A percentile compares a stretch with the other conserved stretches of the same genome.
Evolutionary conservation across 2,329 filamentous ascomycete genomes (phyloP).

Genomic region (Cordyceps pruinosa): DNA sequence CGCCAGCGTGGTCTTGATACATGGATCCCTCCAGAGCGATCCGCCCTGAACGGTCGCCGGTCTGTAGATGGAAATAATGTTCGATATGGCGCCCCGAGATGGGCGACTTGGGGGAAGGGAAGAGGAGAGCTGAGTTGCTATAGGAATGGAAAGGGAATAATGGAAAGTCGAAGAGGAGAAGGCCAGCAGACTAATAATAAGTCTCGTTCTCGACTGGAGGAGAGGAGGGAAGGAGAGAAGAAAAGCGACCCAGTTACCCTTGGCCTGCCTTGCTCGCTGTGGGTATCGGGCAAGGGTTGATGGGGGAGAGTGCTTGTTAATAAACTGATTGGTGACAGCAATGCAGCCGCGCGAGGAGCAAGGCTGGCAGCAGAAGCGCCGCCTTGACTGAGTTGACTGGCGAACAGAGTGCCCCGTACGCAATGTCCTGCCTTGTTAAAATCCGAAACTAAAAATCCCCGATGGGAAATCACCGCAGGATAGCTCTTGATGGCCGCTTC

Average conservation of each 20-base stretch:
- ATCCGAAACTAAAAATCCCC: constrained; percentile 5
- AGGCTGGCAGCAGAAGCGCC: constrained; percentile 9
- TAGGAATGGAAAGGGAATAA: neutral
- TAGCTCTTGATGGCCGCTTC: neutral
- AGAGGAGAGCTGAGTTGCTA: neutral
- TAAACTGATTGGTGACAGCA: constrained; percentile 10
- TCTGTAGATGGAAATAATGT: constrained; percentile 55
- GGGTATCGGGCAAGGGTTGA: constrained; percentile 10
- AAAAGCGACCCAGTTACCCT: neutral
- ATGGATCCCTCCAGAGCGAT: constrained; percentile 72
- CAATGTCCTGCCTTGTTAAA: neutral
- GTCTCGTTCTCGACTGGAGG: neutral
- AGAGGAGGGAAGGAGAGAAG: neutral
- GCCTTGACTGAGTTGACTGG: neutral
- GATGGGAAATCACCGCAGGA: neutral
- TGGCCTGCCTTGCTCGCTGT: constrained; percentile 10
- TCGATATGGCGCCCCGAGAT: constrained; percentile 41
- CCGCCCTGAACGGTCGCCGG: constrained; percentile 67
- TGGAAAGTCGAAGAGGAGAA: neutral
- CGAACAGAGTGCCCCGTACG: neutral
- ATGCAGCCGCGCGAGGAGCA: constrained; percentile 6
- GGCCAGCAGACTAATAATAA: constrained; percentile 1
- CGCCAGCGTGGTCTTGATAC: constrained; percentile 64
- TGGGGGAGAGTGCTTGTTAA: constrained; percentile 9
- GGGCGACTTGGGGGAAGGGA: constrained; percentile 34